Base-by-base conservation (phyloP, 139 green algal species). In the Monoraphidium neglectum region DNA sequence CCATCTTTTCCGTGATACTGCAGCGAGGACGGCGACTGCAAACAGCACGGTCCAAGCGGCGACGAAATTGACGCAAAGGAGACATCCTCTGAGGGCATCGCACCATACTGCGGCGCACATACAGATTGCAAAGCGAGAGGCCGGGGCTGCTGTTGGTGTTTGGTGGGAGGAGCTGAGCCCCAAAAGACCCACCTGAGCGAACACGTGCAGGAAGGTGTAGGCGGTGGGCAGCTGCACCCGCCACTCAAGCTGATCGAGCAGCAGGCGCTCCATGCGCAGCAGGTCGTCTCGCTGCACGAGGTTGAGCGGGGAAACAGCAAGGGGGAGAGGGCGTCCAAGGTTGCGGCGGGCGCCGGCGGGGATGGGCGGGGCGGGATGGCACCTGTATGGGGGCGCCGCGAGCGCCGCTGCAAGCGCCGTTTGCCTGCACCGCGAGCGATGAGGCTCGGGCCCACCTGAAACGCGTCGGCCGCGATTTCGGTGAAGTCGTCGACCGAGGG, bases 181-280 rank as follows among this genome's bases (percentile, higher is more conserved):
- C n/a, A n/a, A n/a, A n/a, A 2, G 66, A 36, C 35, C 16, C 62
- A 61, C 69, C 24, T 83, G 72, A 46, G 70, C 77, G 47, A 82
- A 78, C 23, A 90, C 72, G 57, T 82, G 76, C 37, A 92, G 77
- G 78, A 90, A 92, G 62, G 72, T 77, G 61, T 81, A 74, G 21
- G 79, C 33, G 0, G 86, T 91, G 26, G 87, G 83, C 2, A 74
- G 74, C 67, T 80, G 72, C 35, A 88, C 63, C 26, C 82, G 79
- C 64, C 83, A 92, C 13, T 40, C 26, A 36, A 92, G 72, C 36
- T 57, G 57, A 51, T 83, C 72, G 12, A 92, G 78, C 54, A 92
- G 40, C 1, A 84, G 54, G 4, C 72, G 74, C 80, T 92, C 87
- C 82, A 90, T 92, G 24, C 71, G 68, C 35, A 87, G 47, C 24